These are phyloP conservation scores for Blakeslea trispora DNA, from an alignment of 371 early-diverging fungal species.

Conservation along the genomic window DNA sequence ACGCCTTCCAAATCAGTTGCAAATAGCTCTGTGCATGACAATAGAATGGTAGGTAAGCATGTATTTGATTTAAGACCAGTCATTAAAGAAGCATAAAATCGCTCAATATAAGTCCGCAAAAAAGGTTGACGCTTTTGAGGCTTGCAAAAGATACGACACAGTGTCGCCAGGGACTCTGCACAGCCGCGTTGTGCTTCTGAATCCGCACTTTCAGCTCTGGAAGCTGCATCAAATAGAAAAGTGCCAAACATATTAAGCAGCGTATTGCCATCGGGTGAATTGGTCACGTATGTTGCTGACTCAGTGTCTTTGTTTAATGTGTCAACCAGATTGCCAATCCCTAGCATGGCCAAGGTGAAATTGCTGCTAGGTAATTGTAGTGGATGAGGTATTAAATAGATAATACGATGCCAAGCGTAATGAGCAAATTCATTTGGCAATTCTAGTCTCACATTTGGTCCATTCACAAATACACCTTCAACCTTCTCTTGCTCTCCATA, in stretches of 20 bases:
- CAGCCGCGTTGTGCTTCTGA: conserved; percentile 58
- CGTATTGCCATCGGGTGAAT: conserved; percentile 74
- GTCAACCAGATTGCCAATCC: conserved; percentile 67
- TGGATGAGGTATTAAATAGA: conserved; percentile 70
- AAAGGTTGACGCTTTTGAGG: conserved; percentile 63
- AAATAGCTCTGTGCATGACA: conserved; percentile 66
- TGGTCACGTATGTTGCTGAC: conserved; percentile 1
- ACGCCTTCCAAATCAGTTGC: conserved; percentile 69
- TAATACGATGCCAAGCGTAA: conserved; percentile 75
- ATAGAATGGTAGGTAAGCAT: conserved; percentile 67
- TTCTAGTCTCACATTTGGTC: conserved; percentile 63
- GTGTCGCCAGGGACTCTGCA: conserved; percentile 68
- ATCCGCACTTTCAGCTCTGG: conserved; percentile 30
- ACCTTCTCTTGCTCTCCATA: conserved; percentile 64
- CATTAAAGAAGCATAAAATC: conserved; percentile 69
- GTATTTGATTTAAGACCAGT: conserved; percentile 62
- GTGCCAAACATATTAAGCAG: conserved; percentile 78
- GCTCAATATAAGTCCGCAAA: conserved; percentile 64
- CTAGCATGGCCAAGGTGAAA: conserved; percentile 67
- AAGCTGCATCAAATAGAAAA: conserved; percentile 73
- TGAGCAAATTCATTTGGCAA: conserved; percentile 63
- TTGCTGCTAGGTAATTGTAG: conserved; percentile 61
- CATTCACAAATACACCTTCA: conserved; percentile 51
- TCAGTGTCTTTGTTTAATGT: conserved; percentile 36
- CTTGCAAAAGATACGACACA: conserved; percentile 73